Conservation (phyloP, 2,329 filamentous ascomycete genomes). For the Alternaria gaisen region DNA sequence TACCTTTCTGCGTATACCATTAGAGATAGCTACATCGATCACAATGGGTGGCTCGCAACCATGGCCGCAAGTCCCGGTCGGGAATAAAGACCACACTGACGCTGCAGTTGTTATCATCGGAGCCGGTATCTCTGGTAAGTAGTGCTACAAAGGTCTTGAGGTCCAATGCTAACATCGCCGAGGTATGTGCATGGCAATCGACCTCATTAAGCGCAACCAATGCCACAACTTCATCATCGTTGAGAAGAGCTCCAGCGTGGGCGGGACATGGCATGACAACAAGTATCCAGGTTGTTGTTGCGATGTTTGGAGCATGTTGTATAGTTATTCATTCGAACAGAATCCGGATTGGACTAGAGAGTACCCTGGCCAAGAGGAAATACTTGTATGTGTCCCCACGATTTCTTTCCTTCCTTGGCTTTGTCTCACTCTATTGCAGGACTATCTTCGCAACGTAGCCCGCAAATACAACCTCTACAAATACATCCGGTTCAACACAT, state of each 20-base stretch:
- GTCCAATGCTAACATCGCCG: not conserved
- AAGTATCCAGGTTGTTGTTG: constrained; percentile 66
- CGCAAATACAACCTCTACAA: constrained; percentile 64
- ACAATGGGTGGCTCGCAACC: constrained; percentile 54
- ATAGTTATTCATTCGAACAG: constrained; percentile 69
- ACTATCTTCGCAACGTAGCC: constrained; percentile 63
- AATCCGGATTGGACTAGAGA: constrained; percentile 66
- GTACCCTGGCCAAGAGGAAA: constrained; percentile 69
- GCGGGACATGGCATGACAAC: constrained; percentile 65
- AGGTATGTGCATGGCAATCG: constrained; percentile 66
- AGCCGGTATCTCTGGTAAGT: constrained; percentile 61
- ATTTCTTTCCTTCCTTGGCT: not conserved
- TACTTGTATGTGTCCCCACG: constrained; percentile 53
- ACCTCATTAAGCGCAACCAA: constrained; percentile 62
- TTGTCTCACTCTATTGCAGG: constrained; percentile 31
- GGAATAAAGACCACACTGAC: constrained; percentile 62
- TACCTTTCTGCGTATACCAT: not conserved
- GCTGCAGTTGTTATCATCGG: constrained; percentile 67
- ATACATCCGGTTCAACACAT: constrained; percentile 66
- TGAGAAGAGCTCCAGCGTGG: constrained; percentile 63
- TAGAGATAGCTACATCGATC: not conserved
- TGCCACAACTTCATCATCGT: constrained; percentile 65
- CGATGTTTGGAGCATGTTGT: constrained; percentile 64
- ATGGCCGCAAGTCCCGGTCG: constrained; percentile 57
- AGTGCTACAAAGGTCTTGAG: not conserved